Conservation (phyloP, 2,329 filamentous ascomycete species). For the Paecilomyces niveus region DNA sequence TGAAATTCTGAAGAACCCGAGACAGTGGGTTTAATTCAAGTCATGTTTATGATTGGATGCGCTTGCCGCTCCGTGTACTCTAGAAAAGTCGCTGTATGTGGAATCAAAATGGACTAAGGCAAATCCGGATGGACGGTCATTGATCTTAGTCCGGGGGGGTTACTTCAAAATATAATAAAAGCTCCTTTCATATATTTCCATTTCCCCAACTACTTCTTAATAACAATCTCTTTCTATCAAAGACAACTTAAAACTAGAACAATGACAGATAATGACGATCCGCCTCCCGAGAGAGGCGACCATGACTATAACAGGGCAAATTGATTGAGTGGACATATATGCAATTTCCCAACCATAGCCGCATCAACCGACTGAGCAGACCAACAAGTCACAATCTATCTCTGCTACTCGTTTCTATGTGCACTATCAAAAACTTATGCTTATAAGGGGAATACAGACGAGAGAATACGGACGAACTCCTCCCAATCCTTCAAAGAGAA, state of each 20-base stretch:
- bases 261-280: neutral
- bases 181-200: no score
- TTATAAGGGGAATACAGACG: neutral
- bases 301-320: neutral
- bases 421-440: neutral
- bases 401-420: neutral
- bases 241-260: neutral
- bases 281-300: neutral
- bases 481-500: neutral
- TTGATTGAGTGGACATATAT: neutral
- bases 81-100: neutral
- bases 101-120: no score
- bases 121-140: no score
- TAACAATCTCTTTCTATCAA: neutral
- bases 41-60: neutral
- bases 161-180: no score
- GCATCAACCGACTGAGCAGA: neutral
- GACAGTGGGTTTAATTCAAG: constrained; percentile 49
- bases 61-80: neutral
- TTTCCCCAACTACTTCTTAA: neutral
- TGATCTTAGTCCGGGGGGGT: no score
- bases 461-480: neutral
- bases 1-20: constrained; percentile 58
- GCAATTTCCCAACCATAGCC: neutral
- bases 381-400: neutral